Evolutionary conservation across 1,139 yeast species (phyloP).

Genomic region (Pichia norvegensis): DNA sequence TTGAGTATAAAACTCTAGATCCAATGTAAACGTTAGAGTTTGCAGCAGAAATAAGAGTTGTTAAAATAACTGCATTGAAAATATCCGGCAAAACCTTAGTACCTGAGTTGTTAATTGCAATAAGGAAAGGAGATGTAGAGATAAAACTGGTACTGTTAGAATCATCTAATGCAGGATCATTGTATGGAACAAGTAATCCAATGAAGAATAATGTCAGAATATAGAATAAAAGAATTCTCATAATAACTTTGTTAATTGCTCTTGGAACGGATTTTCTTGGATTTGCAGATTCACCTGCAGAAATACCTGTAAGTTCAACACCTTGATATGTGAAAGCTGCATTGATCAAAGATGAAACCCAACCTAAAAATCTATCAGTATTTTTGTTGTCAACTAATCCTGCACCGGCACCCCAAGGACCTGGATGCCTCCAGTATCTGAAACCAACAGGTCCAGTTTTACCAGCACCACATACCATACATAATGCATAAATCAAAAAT

Average conservation of each 20-base stretch:
- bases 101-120: slow-evolving; percentile 60
- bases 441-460: slow-evolving; percentile 55
- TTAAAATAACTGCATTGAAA: slow-evolving; percentile 65
- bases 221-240: slow-evolving; percentile 75
- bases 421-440: slow-evolving; percentile 90
- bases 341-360: slow-evolving; percentile 47
- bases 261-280: slow-evolving; percentile 79
- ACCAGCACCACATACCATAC: slow-evolving; percentile 44
- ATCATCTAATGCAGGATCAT: slow-evolving; percentile 40
- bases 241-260: slow-evolving; percentile 76
- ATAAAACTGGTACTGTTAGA: slow-evolving; percentile 29
- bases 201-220: slow-evolving; percentile 71
- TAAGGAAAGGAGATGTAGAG: slow-evolving; percentile 43
- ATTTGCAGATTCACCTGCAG: slow-evolving; percentile 82
- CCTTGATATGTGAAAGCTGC: slow-evolving; percentile 81
- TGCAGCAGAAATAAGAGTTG: slow-evolving; percentile 70
- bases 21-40: slow-evolving; percentile 78
- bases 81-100: slow-evolving; percentile 62
- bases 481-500: slow-evolving; percentile 40
- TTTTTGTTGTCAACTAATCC: slow-evolving; percentile 35
- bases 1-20: slow-evolving; percentile 61
- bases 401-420: slow-evolving; percentile 66
- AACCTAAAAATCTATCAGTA: slow-evolving; percentile 54
- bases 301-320: slow-evolving; percentile 74
- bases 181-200: slow-evolving; percentile 75